Base-by-base conservation (phyloP, 306 rosid species). In the Delonix regia region DNA sequence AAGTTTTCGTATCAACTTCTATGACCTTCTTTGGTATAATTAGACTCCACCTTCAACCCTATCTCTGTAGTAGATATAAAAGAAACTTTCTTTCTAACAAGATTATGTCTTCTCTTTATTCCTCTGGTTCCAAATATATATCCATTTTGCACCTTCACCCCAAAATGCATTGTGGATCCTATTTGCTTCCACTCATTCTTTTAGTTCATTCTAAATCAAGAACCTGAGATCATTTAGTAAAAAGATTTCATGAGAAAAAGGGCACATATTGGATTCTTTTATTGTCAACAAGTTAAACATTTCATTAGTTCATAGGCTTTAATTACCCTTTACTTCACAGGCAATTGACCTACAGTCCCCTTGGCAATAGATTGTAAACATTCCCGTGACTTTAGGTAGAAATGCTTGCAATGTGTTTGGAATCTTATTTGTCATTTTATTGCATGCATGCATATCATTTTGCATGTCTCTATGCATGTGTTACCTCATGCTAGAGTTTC, bases 371-470 rank as follows among this genome's bases (percentile, higher is more conserved):
- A 70, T 42, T 51, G 44, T 71, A 45, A 38, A 39, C 22, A 16
- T 55, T 41, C 38, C 76, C 57, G 9, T 61, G 22, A 22, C 30
- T 55, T 55, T 57, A 2, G 78, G 39, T 51, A 36, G 7, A n/a
- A 69, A 22, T 27, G 44, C 30, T 30, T 56, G 18, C 39, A 34
- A 36, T 22, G 21, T 76, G 62, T 47, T 74, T 64, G 33, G 49
- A 16, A 49, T 61, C 42, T 55, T 55, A 64, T 49, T 57, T n/a
- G 48, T 65, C 41, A 10, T 56, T 62, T 64, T 47, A 65, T 41
- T 70, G 39, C 25, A 28, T 14, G 41, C 53, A 68, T 42, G 5
- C 68, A 42, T 18, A 53, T 13, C 22, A 24, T 74, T 53, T 5
- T 38, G 53, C 74, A 52, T 41, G 6, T 11, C 65, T 61, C 14